Percentiles rank a stretch among this genome's conserved stretches.
phyloP scores from a whole-genome alignment of 345 rosid species.

The Capsella bursapastoris region DNA sequence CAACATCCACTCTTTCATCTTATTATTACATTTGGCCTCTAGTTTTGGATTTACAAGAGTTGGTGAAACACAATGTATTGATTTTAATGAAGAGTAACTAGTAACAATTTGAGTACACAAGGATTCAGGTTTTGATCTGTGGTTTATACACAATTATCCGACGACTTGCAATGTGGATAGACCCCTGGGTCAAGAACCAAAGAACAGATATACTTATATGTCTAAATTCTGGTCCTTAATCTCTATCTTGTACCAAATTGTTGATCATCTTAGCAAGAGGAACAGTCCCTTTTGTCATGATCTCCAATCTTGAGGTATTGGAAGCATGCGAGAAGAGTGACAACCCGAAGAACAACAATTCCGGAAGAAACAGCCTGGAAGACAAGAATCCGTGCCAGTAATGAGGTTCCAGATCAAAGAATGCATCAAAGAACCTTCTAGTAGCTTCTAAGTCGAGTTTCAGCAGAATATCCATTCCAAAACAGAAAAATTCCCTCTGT shows the following conservation, averaged over 20 bases:
- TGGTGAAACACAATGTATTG: slow-evolving; percentile 20
- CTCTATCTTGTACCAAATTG: slow-evolving; percentile 78
- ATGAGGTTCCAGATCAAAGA: slow-evolving; percentile 79
- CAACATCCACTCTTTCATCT: slow-evolving; percentile 17
- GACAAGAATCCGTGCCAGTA: slow-evolving; percentile 99
- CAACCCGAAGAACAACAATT: slow-evolving; percentile 79
- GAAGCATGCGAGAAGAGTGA: slow-evolving; percentile 85
- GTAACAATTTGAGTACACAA: slow-evolving; percentile 18
- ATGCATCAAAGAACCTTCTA: slow-evolving; percentile 89
- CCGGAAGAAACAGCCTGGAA: slow-evolving; percentile 85
- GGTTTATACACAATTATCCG: slow-evolving; percentile 37
- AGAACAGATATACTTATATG: slow-evolving; percentile 32
- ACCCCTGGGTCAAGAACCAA: slow-evolving; percentile 9
- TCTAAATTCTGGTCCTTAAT: slow-evolving; percentile 46
- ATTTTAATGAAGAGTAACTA: slow-evolving; percentile 16
- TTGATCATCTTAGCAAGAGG: slow-evolving; percentile 87
- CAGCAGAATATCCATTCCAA: slow-evolving; percentile 95
- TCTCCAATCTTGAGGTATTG: slow-evolving; percentile 88
- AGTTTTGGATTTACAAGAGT: slow-evolving; percentile 24
- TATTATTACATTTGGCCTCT: slow-evolving; percentile 5
- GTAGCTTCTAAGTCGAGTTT: slow-evolving; percentile 85
- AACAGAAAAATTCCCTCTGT: slow-evolving; percentile 98
- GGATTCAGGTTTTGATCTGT: slow-evolving; percentile 7
- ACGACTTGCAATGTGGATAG: slow-evolving; percentile 3
- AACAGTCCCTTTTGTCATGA: slow-evolving; percentile 91